Evolutionary conservation across 2,329 filamentous ascomycete species (phyloP).

Genomic region (Colletotrichum theobromicola): DNA sequence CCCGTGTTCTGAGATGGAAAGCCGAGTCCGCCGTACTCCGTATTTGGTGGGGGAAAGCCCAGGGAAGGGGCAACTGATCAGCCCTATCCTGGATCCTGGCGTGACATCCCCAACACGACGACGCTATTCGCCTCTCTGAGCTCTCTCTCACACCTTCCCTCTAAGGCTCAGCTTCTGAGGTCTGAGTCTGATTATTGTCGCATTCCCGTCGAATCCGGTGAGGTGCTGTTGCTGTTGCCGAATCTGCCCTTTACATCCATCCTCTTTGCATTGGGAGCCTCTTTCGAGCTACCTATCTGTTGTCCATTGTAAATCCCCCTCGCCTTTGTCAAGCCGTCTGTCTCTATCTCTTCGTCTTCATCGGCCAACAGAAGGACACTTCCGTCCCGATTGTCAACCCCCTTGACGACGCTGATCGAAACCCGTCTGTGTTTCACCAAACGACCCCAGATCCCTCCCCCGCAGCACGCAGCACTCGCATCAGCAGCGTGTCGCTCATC

Average conservation of each 20-base stretch:
- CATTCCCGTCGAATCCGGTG: not conserved
- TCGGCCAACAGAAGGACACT: not conserved
- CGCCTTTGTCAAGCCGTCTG: not conserved
- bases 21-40: not conserved
- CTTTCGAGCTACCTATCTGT: not conserved
- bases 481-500: constrained; percentile 7
- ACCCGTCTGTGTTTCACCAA: constrained; percentile 20
- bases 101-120: constrained; percentile 3
- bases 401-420: constrained; percentile 7
- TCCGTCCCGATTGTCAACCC: not conserved
- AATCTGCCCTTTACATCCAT: not conserved
- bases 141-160: not conserved
- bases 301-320: not conserved
- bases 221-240: not conserved
- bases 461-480: constrained; percentile 4
- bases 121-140: not conserved
- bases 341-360: not conserved
- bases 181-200: not conserved
- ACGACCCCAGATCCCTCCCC: constrained; percentile 21
- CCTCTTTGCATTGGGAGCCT: not conserved
- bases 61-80: constrained; percentile 7
- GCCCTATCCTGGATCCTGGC: constrained; percentile 20
- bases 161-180: not conserved
- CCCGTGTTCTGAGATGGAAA: not conserved
- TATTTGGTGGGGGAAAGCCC: not conserved